phyloP scores from a whole-genome alignment of 1,284 basidiomycete species.

The Termitomyces sp. region DNA sequence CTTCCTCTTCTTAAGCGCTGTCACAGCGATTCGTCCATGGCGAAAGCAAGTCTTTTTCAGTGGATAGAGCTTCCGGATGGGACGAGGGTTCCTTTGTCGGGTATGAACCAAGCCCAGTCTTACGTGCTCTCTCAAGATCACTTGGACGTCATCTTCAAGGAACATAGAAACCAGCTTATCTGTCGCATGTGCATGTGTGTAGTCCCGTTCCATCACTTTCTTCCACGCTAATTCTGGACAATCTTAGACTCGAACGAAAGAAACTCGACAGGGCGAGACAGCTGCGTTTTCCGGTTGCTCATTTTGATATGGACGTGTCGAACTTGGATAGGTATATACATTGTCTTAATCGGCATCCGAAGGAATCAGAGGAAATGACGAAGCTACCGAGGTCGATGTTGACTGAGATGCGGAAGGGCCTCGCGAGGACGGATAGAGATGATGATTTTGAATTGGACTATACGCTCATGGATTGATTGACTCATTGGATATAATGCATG shows the following conservation, averaged over 20 bases:
- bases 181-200: conserved; percentile 10
- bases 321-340: not conserved
- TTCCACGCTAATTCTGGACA: not conserved
- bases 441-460: conserved; percentile 3
- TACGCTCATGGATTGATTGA: not conserved
- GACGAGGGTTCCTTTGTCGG: not conserved
- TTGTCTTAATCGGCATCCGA: not conserved
- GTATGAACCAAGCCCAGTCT: not conserved
- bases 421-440: conserved; percentile 4
- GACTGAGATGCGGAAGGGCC: conserved; percentile 1
- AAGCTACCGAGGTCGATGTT: not conserved
- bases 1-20: not conserved
- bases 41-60: not conserved
- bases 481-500: not conserved
- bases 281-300: not conserved
- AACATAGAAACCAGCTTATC: not conserved
- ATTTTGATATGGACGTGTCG: not conserved
- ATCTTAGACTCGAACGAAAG: not conserved
- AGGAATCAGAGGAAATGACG: not conserved
- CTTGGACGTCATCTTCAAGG: not conserved
- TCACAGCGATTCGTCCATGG: not conserved
- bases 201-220: not conserved
- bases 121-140: not conserved
- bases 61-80: not conserved
- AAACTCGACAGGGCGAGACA: not conserved